A percentile compares a stretch with the other conserved stretches of the same genome.
Evolutionary conservation across 495 filamentous ascomycete species (phyloP).

Genomic region (Podospora australis): DNA sequence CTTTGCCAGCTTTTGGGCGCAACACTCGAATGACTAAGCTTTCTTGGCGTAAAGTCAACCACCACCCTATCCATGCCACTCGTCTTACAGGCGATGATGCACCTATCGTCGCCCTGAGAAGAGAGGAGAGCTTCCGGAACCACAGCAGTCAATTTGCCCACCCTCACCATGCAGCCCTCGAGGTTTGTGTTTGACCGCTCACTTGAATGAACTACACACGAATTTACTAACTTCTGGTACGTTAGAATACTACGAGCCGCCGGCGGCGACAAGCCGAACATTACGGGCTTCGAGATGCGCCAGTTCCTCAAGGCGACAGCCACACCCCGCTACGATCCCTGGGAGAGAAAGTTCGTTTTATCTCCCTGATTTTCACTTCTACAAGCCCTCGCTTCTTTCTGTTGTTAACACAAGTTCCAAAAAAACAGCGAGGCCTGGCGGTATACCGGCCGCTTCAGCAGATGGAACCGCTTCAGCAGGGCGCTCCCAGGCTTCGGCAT

Average conservation of each 20-base stretch:
- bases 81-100: too few relatives aligned
- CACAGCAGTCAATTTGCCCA: too few relatives aligned
- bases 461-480: constrained; percentile 79
- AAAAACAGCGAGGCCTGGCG: constrained; percentile 80
- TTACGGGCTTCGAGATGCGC: constrained; percentile 77
- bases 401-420: background rate
- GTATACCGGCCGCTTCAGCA: constrained; percentile 79
- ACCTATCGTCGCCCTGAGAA: too few relatives aligned
- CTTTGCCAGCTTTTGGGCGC: too few relatives aligned
- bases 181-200: too few relatives aligned
- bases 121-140: too few relatives aligned
- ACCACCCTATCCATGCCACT: too few relatives aligned
- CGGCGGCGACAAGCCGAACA: constrained; percentile 48
- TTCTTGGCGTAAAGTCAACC: too few relatives aligned
- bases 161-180: constrained; percentile 38
- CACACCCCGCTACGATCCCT: constrained; percentile 72
- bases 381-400: background rate
- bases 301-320: constrained; percentile 64
- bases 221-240: background rate
- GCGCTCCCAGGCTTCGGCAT: constrained; percentile 87
- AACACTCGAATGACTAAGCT: constrained; percentile 3
- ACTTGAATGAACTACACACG: background rate
- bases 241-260: constrained; percentile 34
- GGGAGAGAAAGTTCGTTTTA: constrained; percentile 66
- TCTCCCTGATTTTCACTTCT: background rate